Evolutionary conservation across 1,284 basidiomycete species (phyloP), one percentile per base, ranked within the genome.

Genomic region (Hypsizygus ulmarius): DNA sequence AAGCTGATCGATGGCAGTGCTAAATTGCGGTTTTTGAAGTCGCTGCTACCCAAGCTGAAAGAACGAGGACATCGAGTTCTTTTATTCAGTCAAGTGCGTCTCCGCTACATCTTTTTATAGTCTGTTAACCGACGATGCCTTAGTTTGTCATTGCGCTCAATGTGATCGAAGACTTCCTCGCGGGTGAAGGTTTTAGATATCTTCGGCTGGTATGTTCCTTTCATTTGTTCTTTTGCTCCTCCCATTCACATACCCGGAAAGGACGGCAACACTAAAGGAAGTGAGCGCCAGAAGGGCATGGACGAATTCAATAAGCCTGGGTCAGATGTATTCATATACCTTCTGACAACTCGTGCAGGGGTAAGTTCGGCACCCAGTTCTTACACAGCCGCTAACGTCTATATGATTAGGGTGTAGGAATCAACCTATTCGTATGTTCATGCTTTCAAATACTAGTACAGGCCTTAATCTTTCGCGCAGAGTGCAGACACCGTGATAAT

Each of bases 271-370:
- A 94, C 93, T 45, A 92, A 91, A 60, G 87, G 90, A 56, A 78
- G 79, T 16, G 83, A 85, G 52, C 84, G 97, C 46, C 96, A 98
- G 62, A 95, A 92, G 63, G 86, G 83, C 37, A 97, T 98, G 82
- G 95, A 98, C 59, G 84, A 86, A 54, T 98, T 91, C 73, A 97
- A 98, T 64, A 84, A 81, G 32, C 84, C 86, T 2, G 80, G 79
- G 43, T 96, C 93, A 1, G 91, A 96, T 42, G 71, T 88, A 49
- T 95, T 95, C 66, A 85, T 97, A 54, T 97, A 92, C 66, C 72
- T 99, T 7, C 75, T 99, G 30, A 91, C 92, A 3, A 99, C 97
- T 21, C 83, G 97, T 38, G 97, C 97, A 33, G 96, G 96, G 34
- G 96, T 96, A 59, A 48, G 72, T 59, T 45, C 9, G 35, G 9